phyloP scores from a whole-genome alignment of 2,329 filamentous ascomycete species.

The Colletotrichum liaoningense region DNA sequence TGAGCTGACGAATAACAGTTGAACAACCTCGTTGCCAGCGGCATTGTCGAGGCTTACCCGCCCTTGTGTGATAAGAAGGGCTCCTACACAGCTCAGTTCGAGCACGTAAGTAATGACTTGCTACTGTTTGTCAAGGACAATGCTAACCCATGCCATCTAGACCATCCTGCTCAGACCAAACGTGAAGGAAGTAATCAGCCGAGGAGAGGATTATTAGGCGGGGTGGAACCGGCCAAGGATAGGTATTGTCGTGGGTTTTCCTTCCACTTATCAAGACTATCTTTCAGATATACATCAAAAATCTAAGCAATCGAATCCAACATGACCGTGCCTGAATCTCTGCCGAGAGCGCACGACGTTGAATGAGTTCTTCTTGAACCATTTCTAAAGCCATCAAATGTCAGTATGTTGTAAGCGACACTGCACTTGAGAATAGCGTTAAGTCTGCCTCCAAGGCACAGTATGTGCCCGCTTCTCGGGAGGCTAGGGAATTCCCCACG shows the following conservation, averaged over 20 bases:
- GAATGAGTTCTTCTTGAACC: neutral
- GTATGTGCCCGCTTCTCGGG: no score
- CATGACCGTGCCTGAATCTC: no score
- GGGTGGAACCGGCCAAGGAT: conserved; percentile 18
- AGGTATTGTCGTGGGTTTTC: conserved; percentile 19
- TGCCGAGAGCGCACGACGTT: neutral
- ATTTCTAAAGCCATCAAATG: no score
- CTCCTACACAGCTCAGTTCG: conserved; percentile 92
- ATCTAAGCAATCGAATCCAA: conserved; percentile 18
- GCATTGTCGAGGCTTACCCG: conserved; percentile 91
- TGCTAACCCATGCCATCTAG: conserved; percentile 50
- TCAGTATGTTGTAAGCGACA: no score
- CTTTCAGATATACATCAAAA: conserved; percentile 28
- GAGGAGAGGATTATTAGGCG: conserved; percentile 83
- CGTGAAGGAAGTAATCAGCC: conserved; percentile 88
- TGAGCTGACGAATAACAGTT: conserved; percentile 65
- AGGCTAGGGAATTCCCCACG: no score
- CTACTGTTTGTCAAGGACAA: no score
- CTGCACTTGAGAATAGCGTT: neutral
- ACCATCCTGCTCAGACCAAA: conserved; percentile 82
- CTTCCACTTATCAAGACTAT: conserved; percentile 27
- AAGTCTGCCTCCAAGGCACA: no score
- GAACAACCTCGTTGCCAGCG: conserved; percentile 84
- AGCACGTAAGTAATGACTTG: conserved; percentile 77
- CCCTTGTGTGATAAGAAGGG: conserved; percentile 93